Base-by-base conservation (phyloP, 2,329 filamentous ascomycete species). In the Trichoderma koningiopsis region DNA sequence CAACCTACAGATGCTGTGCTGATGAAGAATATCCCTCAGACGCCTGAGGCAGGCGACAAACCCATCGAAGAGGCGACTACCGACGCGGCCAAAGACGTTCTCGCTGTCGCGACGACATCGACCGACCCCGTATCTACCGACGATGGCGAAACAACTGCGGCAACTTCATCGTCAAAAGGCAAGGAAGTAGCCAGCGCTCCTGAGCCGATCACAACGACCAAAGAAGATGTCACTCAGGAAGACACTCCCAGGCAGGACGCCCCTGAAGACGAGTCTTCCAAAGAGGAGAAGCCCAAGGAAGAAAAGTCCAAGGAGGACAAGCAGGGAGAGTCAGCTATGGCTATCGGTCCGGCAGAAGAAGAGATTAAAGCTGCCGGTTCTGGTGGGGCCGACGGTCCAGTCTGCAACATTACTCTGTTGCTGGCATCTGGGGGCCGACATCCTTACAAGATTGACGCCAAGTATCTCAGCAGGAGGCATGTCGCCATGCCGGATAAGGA, bases 361-460 rank as follows among this genome's bases (percentile, higher is more conserved):
- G 80, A 84, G 49, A 79, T 83, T 43, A 78, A 77, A 57, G 76
- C 77, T 47, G 75, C 78, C 31, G 75, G 77, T n/a, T 72, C 75
- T 14, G 74, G 74, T 16, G 71, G 76, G 4, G 79, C 80, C 55
- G 74, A 77, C 14, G 76, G 76, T 0, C 81, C 83, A 8, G 83
- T 86, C 7, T 89, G 92, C 77, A 87, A 87, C 72, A 96, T 98
- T 73, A 96, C 93, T 64, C 84, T 98, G 47, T 86, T 97, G 47
- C 86, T 97, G 68, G 92, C 91, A 0, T 93, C 84, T 0, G 94
- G 94, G 55, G 91, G 92, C 47, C 87, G 94, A 71, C 94, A 97
- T 80, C 93, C 94, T 0, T 97, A 96, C 81, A 93, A 91, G 77
- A 91, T 98, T 73, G 92, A 97, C 79, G 91, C 92, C 76, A 92